Conservation (phyloP, 176 grass and related monocot genomes). For the Hyparrhenia diplandra region DNA sequence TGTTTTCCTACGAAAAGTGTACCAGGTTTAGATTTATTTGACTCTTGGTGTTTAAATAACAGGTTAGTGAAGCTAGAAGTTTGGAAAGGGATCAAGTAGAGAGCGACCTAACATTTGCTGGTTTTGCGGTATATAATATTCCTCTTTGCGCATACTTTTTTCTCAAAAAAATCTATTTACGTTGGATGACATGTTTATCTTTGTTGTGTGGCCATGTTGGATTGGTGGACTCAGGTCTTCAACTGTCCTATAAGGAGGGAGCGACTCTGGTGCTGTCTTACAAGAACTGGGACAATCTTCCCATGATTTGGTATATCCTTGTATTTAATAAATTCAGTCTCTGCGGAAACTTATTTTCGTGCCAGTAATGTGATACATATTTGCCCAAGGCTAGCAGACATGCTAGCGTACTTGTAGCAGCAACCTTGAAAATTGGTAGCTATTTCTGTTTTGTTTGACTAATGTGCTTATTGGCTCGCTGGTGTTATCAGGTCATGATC, state of each 20-base stretch:
- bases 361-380: not conserved
- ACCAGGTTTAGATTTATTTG: conserved; percentile 2
- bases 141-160: not conserved
- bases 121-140: conserved; percentile 73
- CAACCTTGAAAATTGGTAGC: not conserved
- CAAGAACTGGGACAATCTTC: conserved; percentile 79
- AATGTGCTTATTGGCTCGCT: conserved; percentile 18
- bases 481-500: conserved; percentile 86
- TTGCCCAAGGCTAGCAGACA: not conserved
- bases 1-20: conserved; percentile 7
- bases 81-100: conserved; percentile 91
- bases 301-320: conserved; percentile 88
- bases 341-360: not conserved
- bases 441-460: conserved; percentile 28
- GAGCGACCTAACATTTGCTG: conserved; percentile 79
- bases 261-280: conserved; percentile 76
- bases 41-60: conserved; percentile 30
- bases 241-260: conserved; percentile 95
- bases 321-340: not conserved
- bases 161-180: not conserved
- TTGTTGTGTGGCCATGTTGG: not conserved
- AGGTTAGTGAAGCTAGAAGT: conserved; percentile 97
- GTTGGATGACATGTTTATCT: not conserved
- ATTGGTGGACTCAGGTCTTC: conserved; percentile 68
- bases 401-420: not conserved